Percentiles rank a stretch among this genome's conserved stretches.
Conservation (phyloP, 257 asterid genomes). For the Sherardia arvensis region DNA sequence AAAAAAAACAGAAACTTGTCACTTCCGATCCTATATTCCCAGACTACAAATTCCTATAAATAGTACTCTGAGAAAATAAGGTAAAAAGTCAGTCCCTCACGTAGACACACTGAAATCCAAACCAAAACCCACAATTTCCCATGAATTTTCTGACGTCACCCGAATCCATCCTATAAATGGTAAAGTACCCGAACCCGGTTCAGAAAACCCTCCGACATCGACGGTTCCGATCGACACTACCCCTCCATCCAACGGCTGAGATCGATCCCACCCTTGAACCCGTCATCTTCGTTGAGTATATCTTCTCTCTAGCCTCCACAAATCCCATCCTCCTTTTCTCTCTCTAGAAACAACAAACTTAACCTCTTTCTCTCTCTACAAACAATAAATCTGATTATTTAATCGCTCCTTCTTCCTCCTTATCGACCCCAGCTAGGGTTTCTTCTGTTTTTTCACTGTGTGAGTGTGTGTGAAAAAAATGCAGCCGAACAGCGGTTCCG, state of each 20-base stretch:
- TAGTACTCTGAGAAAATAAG: not conserved
- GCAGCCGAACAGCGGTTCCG: conserved; percentile 42
- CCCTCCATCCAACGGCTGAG: conserved; percentile 31
- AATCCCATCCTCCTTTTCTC: conserved; percentile 11
- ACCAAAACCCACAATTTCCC: not conserved
- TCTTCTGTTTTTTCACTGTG: not conserved
- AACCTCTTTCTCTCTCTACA: not conserved
- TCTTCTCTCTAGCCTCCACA: conserved; percentile 44
- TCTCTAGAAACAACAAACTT: conserved; percentile 11
- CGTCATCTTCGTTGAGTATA: conserved; percentile 29
- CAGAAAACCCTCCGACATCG: not conserved
- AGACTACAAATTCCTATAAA: not conserved
- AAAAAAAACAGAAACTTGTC: not conserved
- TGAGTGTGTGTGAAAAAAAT: conserved; percentile 18
- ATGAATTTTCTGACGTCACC: not conserved
- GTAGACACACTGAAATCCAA: conserved; percentile 3
- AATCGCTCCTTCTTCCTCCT: not conserved
- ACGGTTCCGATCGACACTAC: conserved; percentile 20
- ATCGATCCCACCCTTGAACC: conserved; percentile 31
- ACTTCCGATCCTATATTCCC: not conserved
- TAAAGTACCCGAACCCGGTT: not conserved
- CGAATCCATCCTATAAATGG: not conserved
- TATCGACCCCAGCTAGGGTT: conserved; percentile 4
- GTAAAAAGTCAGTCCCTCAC: not conserved
- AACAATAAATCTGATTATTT: not conserved